Percentiles rank a stretch among this genome's conserved stretches.
phyloP scores from a whole-genome alignment of 352 stramenopile genomes.

The Phytophthora crassamura region DNA sequence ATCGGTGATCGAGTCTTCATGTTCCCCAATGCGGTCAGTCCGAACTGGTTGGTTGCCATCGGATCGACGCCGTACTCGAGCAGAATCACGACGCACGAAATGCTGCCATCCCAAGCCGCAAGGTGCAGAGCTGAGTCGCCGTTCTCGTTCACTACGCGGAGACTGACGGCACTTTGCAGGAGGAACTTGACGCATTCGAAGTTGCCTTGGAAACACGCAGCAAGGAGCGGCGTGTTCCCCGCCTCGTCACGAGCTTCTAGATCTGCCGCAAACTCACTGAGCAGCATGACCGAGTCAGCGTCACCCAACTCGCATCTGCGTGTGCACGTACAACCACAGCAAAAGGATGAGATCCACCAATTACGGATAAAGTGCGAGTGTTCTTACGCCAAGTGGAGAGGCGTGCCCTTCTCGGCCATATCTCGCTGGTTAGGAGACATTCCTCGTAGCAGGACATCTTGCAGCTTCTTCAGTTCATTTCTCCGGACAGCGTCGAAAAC shows the following conservation, averaged over 20 bases:
- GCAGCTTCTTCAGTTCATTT: slow-evolving; percentile 47
- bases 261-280: slow-evolving; percentile 73
- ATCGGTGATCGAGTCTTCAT: slow-evolving; percentile 67
- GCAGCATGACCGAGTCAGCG: slow-evolving; percentile 64
- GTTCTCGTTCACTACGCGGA: slow-evolving; percentile 48
- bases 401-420: slow-evolving; percentile 67
- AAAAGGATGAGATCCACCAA: slow-evolving; percentile 20
- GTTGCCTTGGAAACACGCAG: slow-evolving; percentile 73
- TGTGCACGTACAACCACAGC: slow-evolving; percentile 22
- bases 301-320: slow-evolving; percentile 68
- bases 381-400: slow-evolving; percentile 73
- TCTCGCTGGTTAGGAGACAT: slow-evolving; percentile 66
- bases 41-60: slow-evolving; percentile 53
- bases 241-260: slow-evolving; percentile 72
- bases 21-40: slow-evolving; percentile 61
- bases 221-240: slow-evolving; percentile 69
- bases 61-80: slow-evolving; percentile 69
- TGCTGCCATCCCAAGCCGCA: slow-evolving; percentile 68
- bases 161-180: slow-evolving; percentile 71
- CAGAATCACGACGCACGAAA: slow-evolving; percentile 68
- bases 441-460: slow-evolving; percentile 55
- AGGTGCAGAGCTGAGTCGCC: slow-evolving; percentile 71
- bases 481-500: slow-evolving; percentile 68
- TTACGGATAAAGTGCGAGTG: slow-evolving; percentile 5
- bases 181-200: slow-evolving; percentile 75